Evolutionary conservation across 108 stramenopile species (phyloP).

Genomic region (Nitzschia inconspicua): DNA sequence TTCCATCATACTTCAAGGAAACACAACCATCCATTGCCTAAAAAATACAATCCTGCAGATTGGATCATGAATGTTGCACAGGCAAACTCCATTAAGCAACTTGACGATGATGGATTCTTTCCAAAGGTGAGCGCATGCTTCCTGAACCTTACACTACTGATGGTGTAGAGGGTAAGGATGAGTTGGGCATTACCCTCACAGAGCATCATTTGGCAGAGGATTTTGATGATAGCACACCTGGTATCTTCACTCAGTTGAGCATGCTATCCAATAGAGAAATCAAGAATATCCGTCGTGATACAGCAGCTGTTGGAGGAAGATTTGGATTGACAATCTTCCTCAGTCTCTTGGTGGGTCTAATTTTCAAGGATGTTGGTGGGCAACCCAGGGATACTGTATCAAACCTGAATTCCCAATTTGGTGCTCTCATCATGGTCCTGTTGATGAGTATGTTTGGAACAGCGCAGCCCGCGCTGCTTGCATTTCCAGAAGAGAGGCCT

Average conservation of each 20-base stretch:
- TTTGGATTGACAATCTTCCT: conserved; percentile 63
- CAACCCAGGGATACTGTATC: neutral
- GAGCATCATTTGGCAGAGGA: conserved; percentile 7
- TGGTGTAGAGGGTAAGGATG: conserved; percentile 34
- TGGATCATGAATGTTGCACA: conserved; percentile 74
- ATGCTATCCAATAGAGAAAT: conserved; percentile 55
- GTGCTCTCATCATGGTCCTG: conserved; percentile 55
- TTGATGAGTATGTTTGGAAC: conserved; percentile 53
- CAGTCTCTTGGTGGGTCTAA: conserved; percentile 51
- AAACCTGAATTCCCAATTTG: conserved; percentile 65
- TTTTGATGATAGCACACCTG: conserved; percentile 24
- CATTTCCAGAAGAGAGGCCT: conserved; percentile 84
- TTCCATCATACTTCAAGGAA: conserved; percentile 42
- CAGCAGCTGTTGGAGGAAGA: conserved; percentile 44
- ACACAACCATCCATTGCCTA: conserved; percentile 62
- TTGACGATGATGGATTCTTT: conserved; percentile 41
- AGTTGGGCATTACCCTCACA: conserved; percentile 36
- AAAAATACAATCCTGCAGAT: conserved; percentile 77
- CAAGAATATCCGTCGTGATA: conserved; percentile 43
- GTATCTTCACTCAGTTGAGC: conserved; percentile 31
- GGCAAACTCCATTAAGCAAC: conserved; percentile 33
- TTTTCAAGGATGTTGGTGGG: conserved; percentile 58
- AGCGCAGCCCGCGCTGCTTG: conserved; percentile 63
- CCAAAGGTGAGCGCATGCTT: conserved; percentile 21
- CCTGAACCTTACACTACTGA: conserved; percentile 25